Conservation (phyloP, 371 early-diverging fungal genomes). For the Syncephalastrum racemosum region DNA sequence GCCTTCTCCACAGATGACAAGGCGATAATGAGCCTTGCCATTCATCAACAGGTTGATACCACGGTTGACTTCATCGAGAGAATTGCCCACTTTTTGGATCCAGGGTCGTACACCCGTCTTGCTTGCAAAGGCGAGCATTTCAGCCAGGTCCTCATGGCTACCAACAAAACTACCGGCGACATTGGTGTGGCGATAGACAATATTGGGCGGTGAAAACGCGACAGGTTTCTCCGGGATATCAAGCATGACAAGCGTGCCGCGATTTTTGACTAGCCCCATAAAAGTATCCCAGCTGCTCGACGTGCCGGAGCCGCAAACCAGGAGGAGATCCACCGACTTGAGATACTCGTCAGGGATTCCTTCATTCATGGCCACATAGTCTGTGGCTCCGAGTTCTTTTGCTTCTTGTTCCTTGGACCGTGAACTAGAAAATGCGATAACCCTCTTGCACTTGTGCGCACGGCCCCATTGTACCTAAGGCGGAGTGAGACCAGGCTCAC, state of each 20-base stretch:
- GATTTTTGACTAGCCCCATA: slow-evolving; percentile 48
- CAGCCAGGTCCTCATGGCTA: slow-evolving; percentile 48
- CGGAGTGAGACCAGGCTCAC: background rate
- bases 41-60: slow-evolving; percentile 58
- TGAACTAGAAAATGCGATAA: slow-evolving; percentile 74
- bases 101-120: slow-evolving; percentile 66
- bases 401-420: slow-evolving; percentile 67
- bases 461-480: slow-evolving; percentile 58
- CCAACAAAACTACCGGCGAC: slow-evolving; percentile 77
- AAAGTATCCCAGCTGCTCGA: slow-evolving; percentile 52
- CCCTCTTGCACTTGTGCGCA: slow-evolving; percentile 58
- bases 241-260: slow-evolving; percentile 63
- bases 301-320: slow-evolving; percentile 58
- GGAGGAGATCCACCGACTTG: slow-evolving; percentile 46
- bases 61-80: slow-evolving; percentile 64
- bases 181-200: slow-evolving; percentile 52
- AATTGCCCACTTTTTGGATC: slow-evolving; percentile 58
- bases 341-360: slow-evolving; percentile 12
- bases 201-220: slow-evolving; percentile 29
- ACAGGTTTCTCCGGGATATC: slow-evolving; percentile 66
- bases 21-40: slow-evolving; percentile 69
- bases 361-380: slow-evolving; percentile 23
- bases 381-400: slow-evolving; percentile 66
- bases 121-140: slow-evolving; percentile 73
- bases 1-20: slow-evolving; percentile 55